phyloP scores from a whole-genome alignment of 352 stramenopile genomes.

The Globisporangium paddicum region DNA sequence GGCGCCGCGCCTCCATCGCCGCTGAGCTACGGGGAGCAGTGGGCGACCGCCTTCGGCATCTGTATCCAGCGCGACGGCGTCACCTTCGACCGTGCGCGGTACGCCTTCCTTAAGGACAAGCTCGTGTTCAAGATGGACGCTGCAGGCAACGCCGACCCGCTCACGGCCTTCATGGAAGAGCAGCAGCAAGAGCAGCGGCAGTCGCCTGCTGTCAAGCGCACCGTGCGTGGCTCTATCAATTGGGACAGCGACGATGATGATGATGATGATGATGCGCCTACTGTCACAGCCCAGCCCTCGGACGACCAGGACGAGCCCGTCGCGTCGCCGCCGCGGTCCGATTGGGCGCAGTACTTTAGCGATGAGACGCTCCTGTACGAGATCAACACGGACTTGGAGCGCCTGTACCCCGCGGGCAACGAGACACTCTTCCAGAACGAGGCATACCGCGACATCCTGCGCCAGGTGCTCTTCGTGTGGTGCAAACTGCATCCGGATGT shows the following conservation, averaged over 20 bases:
- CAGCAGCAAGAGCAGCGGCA: neutral
- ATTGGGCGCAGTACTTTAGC: constrained; percentile 64
- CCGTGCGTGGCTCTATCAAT: constrained; percentile 14
- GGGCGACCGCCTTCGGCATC: constrained; percentile 26
- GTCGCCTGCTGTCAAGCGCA: neutral
- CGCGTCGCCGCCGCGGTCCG: neutral
- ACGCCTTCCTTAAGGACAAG: constrained; percentile 48
- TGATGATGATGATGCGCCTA: neutral
- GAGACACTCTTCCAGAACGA: constrained; percentile 78
- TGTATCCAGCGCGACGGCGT: constrained; percentile 13
- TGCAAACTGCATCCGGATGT: constrained; percentile 75
- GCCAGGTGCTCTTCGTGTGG: constrained; percentile 81
- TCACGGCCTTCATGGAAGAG: constrained; percentile 27
- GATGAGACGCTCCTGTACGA: constrained; percentile 68
- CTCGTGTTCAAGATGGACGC: constrained; percentile 68
- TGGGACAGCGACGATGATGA: constrained; percentile 6
- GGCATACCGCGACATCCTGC: constrained; percentile 50
- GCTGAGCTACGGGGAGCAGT: constrained; percentile 24
- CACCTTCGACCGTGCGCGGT: constrained; percentile 31
- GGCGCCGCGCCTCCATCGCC: neutral
- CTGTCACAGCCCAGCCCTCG: neutral
- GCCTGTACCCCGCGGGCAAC: constrained; percentile 66
- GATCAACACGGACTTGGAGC: constrained; percentile 81
- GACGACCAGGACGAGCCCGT: neutral
- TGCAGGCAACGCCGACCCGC: constrained; percentile 35